Base-by-base conservation (phyloP, 1,284 basidiomycete genomes). In the Leccinum ponderosum region DNA sequence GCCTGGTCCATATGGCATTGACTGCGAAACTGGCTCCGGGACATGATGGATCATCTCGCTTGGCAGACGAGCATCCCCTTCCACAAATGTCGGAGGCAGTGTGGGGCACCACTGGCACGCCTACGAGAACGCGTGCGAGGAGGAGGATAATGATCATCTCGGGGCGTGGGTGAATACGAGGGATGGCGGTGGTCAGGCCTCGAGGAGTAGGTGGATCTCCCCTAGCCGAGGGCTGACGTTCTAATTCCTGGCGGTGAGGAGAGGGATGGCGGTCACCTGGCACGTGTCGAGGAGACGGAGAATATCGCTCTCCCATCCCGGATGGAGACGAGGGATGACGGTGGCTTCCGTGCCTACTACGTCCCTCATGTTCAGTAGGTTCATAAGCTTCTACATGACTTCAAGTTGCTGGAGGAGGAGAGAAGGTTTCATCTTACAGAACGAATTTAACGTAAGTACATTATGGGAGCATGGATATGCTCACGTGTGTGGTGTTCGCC, bases 31-130 rank as follows among this genome's bases (percentile, higher is more conserved):
- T 1, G 73, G 71, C 22, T 64, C 51, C 1, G 63, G 73, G 37
- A 75, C 63, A 17, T 56, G 70, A 8, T 52, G 69, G 39, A 75
- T 62, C 48, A 74, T 54, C 47, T 70, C 71, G 25, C 73, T 73
- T 22, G 62, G 64, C 0, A 66, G 62, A 48, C 60, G 69, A 9
- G 31, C 27, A 9, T 69, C 70, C 17, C 62, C 72, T 62, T 64
- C 71, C 14, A 29, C 15, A 8, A 66, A 62, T 20, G n/a, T 15
- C 14, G 73, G 20, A 8, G 62, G 22, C 22, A 22, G 55, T 29
- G 61, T 63, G 55, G 58, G 11, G 56, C 55, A 33, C 60, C 22
- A 22, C 22, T 22, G 22, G 22, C 61, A 7, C 64, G 72, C 5
- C 39, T 42, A 42, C 39, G 8, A 15, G 69, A 62, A 42, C 54